A percentile compares a stretch with the other conserved stretches of the same genome.
Conservation (phyloP, 495 filamentous ascomycete genomes). For the Penicillium odoratum region DNA sequence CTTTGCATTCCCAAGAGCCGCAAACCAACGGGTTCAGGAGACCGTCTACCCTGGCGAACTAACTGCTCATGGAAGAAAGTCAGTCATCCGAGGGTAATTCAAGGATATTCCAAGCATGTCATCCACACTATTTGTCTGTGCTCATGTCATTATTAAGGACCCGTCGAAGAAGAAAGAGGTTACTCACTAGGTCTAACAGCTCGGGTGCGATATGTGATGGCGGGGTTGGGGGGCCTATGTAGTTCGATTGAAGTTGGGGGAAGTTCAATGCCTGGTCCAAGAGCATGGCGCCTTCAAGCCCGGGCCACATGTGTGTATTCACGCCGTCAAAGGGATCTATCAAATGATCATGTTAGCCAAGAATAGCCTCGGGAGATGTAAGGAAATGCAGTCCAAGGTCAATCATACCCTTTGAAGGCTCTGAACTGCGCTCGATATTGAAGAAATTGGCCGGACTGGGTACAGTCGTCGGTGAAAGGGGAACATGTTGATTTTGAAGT, state of each 20-base stretch:
- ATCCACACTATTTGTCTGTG: slow-evolving; percentile 14
- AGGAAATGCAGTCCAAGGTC: not conserved
- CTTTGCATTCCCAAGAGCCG: too few species aligned
- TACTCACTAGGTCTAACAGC: slow-evolving; percentile 11
- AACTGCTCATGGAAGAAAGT: not conserved
- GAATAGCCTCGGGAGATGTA: not conserved
- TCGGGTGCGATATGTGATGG: slow-evolving; percentile 5
- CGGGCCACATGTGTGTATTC: not conserved
- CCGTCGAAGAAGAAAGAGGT: not conserved
- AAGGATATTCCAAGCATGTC: slow-evolving; percentile 17
- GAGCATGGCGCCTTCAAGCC: slow-evolving; percentile 8
- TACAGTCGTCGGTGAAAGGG: not conserved
- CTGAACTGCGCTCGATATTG: not conserved
- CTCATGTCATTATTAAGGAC: not conserved
- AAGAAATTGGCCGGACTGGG: not conserved
- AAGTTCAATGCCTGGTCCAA: slow-evolving; percentile 8
- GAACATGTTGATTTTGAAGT: slow-evolving; percentile 38
- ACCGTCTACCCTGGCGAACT: not conserved
- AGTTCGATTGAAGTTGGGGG: not conserved
- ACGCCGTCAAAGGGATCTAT: not conserved
- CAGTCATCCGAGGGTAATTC: slow-evolving; percentile 10
- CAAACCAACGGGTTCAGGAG: too few species aligned
- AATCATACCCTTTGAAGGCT: not conserved
- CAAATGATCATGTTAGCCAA: not conserved
- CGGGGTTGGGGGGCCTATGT: not conserved